Evolutionary conservation across 768 basidiomycete species (phyloP).

Genomic region (Clitopilus passeckerianus): DNA sequence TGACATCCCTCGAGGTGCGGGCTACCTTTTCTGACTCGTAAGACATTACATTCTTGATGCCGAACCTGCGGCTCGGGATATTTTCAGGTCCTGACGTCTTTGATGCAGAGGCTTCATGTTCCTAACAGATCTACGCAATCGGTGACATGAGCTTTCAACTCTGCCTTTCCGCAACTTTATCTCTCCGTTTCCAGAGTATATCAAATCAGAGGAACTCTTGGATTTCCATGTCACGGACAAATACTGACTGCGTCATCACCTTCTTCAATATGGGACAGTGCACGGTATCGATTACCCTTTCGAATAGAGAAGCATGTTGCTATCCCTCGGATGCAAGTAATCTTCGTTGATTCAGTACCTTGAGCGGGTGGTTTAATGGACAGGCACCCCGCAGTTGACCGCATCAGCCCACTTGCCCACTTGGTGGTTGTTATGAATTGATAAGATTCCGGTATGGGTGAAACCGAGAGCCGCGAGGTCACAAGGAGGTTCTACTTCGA

Average conservation of each 20-base stretch:
- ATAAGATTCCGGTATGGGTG: neutral
- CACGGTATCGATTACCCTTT: too few species aligned
- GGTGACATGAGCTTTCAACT: neutral
- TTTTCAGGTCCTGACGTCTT: too few species aligned
- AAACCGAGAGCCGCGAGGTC: neutral
- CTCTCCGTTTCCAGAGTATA: neutral
- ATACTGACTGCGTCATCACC: too few species aligned
- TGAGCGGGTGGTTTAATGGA: neutral
- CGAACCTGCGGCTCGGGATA: too few species aligned
- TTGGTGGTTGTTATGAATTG: neutral
- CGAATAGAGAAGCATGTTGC: too few species aligned
- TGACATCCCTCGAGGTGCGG: too few species aligned
- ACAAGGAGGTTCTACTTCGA: neutral
- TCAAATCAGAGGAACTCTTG: neutral
- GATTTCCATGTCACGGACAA: neutral
- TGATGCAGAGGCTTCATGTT: neutral
- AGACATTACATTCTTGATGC: too few species aligned
- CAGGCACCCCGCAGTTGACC: neutral
- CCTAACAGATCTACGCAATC: neutral
- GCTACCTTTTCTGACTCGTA: too few species aligned
- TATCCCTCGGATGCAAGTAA: too few species aligned
- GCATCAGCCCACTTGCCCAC: neutral
- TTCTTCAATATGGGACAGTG: too few species aligned
- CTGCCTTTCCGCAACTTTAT: neutral
- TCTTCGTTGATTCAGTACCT: too few species aligned